Conservation (phyloP, 2,329 filamentous ascomycete genomes). For the Fusarium luffae region DNA sequence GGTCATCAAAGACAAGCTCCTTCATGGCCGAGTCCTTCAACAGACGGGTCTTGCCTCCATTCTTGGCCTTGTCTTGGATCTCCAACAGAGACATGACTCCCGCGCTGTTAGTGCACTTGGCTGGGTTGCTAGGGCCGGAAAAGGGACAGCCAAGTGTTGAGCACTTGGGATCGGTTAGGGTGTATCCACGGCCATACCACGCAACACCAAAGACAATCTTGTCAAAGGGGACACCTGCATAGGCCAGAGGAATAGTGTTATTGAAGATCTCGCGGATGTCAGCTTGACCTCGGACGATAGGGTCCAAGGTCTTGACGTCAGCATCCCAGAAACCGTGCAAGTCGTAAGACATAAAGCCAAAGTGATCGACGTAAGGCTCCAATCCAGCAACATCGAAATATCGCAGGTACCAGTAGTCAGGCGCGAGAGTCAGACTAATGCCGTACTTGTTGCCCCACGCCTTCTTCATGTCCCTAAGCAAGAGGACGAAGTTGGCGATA, state of each 20-base stretch:
- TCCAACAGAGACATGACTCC: slow-evolving; percentile 49
- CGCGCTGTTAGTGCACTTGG: slow-evolving; percentile 40
- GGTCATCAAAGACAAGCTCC: slow-evolving; percentile 35
- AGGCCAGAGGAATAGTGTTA: slow-evolving; percentile 54
- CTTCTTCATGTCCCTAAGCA: slow-evolving; percentile 50
- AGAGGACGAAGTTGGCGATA: slow-evolving; percentile 49
- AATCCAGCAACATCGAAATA: slow-evolving; percentile 52
- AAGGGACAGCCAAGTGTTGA: slow-evolving; percentile 43
- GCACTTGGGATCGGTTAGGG: slow-evolving; percentile 44
- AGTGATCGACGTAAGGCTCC: slow-evolving; percentile 51
- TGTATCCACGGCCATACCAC: slow-evolving; percentile 60
- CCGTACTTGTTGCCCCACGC: slow-evolving; percentile 50
- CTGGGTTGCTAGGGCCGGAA: slow-evolving; percentile 26
- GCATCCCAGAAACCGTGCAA: slow-evolving; percentile 57
- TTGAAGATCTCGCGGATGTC: slow-evolving; percentile 55
- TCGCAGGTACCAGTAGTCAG: slow-evolving; percentile 51
- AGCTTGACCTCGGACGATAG: slow-evolving; percentile 53
- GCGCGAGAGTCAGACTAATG: slow-evolving; percentile 53
- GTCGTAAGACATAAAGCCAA: slow-evolving; percentile 55
- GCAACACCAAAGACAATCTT: slow-evolving; percentile 61
- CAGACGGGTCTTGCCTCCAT: slow-evolving; percentile 30
- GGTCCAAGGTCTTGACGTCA: slow-evolving; percentile 46
- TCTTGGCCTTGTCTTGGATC: slow-evolving; percentile 44
- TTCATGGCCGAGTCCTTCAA: slow-evolving; percentile 18
- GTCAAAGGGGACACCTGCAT: slow-evolving; percentile 50